Base-by-base conservation (phyloP, 2,329 filamentous ascomycete species). In the Alternaria alternata region DNA sequence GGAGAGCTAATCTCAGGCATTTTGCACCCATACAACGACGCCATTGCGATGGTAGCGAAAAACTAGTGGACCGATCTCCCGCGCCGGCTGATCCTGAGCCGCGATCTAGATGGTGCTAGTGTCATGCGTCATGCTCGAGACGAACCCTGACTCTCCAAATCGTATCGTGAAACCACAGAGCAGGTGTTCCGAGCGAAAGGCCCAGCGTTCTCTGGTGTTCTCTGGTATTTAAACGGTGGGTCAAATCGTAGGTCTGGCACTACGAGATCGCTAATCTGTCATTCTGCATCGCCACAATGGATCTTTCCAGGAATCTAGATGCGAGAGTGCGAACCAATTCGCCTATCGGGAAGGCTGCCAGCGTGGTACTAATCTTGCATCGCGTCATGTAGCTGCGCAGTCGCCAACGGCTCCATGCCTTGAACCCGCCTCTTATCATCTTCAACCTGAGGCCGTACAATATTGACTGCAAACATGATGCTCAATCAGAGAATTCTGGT, bases 11-110 rank as follows among this genome's bases (percentile, higher is more conserved):
- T 48, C 5, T 34, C n/a, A 48, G 7, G 20, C 44, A 12, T 34
- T 48, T 48, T 34, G 44, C 30, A 48, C 28, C 44, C 44, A 22
- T 48, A 48, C 44, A 48, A 14, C 44, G 44, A 34, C 44, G 44
- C 44, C 44, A 48, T 34, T 30, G 44, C 7, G n/a, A 34, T 34
- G 44, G 28, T 48, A 48, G 28, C 44, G 44, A 48, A 48, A 48
- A 34, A 34, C n/a, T 48, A 48, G 44, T 32, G 28, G 28, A 48
- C 28, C 28, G 44, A 48, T 48, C 28, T 48, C 44, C 28, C 44
- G 44, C 18, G 44, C 44, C 44, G 44, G 28, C 28, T 36, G 28
- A 48, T 48, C 28, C 2, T 4, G 28, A 48, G 30, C 18, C 44
- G 28, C n/a, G 44, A 20, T 34, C 44, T 48, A 34, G 44, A 48